These are phyloP conservation scores for Aureobasidium leucospermi DNA, from an alignment of 2,329 filamentous ascomycete species.

Conservation along the genomic window DNA sequence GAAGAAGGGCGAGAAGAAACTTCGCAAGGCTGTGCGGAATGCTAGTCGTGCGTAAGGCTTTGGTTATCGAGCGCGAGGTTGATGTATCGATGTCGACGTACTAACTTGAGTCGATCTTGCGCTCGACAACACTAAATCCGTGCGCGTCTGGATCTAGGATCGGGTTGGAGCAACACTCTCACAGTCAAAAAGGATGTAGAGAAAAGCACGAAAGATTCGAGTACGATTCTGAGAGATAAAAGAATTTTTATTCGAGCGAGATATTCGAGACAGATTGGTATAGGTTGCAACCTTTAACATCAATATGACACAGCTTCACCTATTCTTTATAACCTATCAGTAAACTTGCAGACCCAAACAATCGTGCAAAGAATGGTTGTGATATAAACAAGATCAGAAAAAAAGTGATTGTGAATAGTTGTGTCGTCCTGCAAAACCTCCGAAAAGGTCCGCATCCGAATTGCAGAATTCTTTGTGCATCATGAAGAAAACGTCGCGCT, in stretches of 20 bases:
- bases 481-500: not conserved
- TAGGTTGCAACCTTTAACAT: not conserved
- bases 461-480: conserved; percentile 15
- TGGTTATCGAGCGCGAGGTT: not conserved
- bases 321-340: not conserved
- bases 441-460: conserved; percentile 5
- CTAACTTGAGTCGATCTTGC: not conserved
- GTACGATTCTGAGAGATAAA: too few species aligned
- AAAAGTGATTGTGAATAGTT: conserved; percentile 13
- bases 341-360: not conserved
- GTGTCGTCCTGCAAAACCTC: conserved; percentile 4
- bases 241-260: too few species aligned
- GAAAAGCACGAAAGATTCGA: too few species aligned
- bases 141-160: not conserved
- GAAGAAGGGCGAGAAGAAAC: too few species aligned
- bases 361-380: not conserved
- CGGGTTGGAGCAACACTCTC: too few species aligned
- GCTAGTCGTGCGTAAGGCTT: not conserved
- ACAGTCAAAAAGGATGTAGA: too few species aligned
- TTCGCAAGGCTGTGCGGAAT: too few species aligned
- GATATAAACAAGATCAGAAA: not conserved
- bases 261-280: too few species aligned
- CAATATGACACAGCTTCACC: not conserved
- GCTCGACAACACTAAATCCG: not conserved
- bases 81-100: not conserved